These are phyloP conservation scores for Saccharomyces pastorianus DNA, from an alignment of 1,139 yeast species.

Conservation along the genomic window DNA sequence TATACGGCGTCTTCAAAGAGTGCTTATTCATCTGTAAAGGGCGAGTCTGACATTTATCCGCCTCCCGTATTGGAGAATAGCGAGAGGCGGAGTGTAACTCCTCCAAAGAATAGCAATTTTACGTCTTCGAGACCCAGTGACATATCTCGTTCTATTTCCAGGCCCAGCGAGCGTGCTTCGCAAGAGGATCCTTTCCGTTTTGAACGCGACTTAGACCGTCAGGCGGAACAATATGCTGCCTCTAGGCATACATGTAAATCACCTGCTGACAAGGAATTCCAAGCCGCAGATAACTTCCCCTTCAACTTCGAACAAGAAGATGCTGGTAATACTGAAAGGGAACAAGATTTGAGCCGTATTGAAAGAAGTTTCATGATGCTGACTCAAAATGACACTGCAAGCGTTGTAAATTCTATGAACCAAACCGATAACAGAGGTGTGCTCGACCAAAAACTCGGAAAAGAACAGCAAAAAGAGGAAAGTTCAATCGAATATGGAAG, in stretches of 20 bases:
- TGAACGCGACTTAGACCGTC: not conserved
- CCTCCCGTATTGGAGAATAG: not conserved
- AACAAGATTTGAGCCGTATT: conserved; percentile 20
- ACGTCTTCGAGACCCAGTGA: not conserved
- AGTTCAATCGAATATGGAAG: not conserved
- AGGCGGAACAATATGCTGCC: not conserved
- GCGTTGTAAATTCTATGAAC: conserved; percentile 1
- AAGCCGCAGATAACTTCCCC: not conserved
- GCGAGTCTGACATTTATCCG: not conserved
- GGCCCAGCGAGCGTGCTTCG: not conserved
- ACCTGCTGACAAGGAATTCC: not conserved
- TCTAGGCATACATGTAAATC: not conserved
- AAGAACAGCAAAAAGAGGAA: not conserved
- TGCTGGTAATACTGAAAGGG: not conserved
- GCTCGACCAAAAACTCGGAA: conserved; percentile 2
- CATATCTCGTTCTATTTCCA: not conserved
- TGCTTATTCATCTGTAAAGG: not conserved
- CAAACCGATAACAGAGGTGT: not conserved
- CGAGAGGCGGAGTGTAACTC: not conserved
- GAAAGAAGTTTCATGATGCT: conserved; percentile 29
- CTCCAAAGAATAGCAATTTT: not conserved
- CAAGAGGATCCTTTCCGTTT: not conserved
- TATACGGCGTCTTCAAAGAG: not conserved
- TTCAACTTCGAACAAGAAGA: conserved; percentile 5
- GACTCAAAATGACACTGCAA: conserved; percentile 21